Percentiles rank a stretch among this genome's conserved stretches.
These are phyloP conservation scores for Diaporthe amygdali DNA, from an alignment of 2,329 filamentous ascomycete species.

Conservation along the genomic window DNA sequence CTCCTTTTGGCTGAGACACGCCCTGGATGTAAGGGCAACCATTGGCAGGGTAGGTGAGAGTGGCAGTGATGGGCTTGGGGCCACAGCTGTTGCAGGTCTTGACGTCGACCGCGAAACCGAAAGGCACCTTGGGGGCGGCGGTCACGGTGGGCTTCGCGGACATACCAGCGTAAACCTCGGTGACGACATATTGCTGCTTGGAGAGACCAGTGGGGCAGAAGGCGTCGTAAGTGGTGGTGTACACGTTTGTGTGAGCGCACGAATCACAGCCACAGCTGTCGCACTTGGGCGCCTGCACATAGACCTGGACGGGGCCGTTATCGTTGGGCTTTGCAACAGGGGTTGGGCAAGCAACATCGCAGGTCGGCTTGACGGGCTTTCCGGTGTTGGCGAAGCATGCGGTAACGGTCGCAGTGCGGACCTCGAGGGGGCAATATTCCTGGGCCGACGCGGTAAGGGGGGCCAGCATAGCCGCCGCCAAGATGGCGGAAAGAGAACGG, in stretches of 20 bases:
- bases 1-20: slow-evolving; percentile 3
- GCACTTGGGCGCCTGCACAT: slow-evolving; percentile 12
- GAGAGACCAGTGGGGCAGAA: slow-evolving; percentile 18
- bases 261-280: slow-evolving; percentile 15
- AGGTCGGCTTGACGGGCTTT: not conserved
- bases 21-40: slow-evolving; percentile 12
- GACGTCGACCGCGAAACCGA: slow-evolving; percentile 10
- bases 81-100: slow-evolving; percentile 12
- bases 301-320: not conserved
- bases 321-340: not conserved
- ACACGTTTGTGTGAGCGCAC: slow-evolving; percentile 12
- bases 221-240: slow-evolving; percentile 19
- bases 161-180: slow-evolving; percentile 15
- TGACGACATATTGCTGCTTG: slow-evolving; percentile 16
- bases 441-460: not conserved
- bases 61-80: not conserved
- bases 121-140: not conserved
- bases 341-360: slow-evolving; percentile 13
- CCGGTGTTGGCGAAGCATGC: slow-evolving; percentile 16
- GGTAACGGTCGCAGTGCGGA: slow-evolving; percentile 16
- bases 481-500: not conserved
- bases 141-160: slow-evolving; percentile 12
- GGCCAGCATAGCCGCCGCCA: slow-evolving; percentile 7
- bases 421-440: slow-evolving; percentile 6
- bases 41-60: slow-evolving; percentile 4